Evolutionary conservation across 1,284 basidiomycete genomes (phyloP), one percentile per base, ranked within the genome.

Genomic region (Apiotrichum porosum): DNA sequence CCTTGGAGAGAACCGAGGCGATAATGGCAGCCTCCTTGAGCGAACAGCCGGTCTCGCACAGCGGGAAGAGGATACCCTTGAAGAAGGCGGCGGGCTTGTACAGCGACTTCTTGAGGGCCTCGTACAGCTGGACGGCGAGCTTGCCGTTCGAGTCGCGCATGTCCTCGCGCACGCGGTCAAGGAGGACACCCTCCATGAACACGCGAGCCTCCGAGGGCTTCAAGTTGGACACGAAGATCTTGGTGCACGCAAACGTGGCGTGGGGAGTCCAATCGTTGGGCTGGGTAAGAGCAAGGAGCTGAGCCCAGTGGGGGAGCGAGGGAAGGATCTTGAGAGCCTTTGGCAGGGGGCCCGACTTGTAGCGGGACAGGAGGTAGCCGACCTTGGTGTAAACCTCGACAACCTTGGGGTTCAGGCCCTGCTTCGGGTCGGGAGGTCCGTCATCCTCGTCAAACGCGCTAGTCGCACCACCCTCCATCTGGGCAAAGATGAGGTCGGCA

Each of bases 301-400:
- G 86, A 9, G 93, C 92, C 95, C 95, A 99, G 56, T 89, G 85
- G 6, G 90, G 88, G 19, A 97, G 82, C 6, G 93, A 89, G 3
- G 95, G 95, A 26, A 99, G 86, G 51, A 99, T 90, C 78, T 98
- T 98, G 83, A 99, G 94, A 2, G 92, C 81, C 76, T 98, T 98
- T 17, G 95, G 95, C 0, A 99, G 79, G 1, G 92, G 86, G 2
- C 94, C 94, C 9, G 93, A 95, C 66, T 89, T 93, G 79, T 99
- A 97, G 47, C 85, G 84, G 37, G 83, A 86, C 28, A 98, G 80
- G 53, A 94, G 83, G 57, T 82, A 77, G 24, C 91, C 94, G 45
- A 95, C 83, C 91, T 94, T 97, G 63, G 84, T 83, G 71, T 97
- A 99, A 10, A 93, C 85, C 65, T 95, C 91, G 18, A 97, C 86